A percentile compares a stretch with the other conserved stretches of the same genome.
Evolutionary conservation across 345 rosid species (phyloP).

Genomic region (Pugionium cornutum): DNA sequence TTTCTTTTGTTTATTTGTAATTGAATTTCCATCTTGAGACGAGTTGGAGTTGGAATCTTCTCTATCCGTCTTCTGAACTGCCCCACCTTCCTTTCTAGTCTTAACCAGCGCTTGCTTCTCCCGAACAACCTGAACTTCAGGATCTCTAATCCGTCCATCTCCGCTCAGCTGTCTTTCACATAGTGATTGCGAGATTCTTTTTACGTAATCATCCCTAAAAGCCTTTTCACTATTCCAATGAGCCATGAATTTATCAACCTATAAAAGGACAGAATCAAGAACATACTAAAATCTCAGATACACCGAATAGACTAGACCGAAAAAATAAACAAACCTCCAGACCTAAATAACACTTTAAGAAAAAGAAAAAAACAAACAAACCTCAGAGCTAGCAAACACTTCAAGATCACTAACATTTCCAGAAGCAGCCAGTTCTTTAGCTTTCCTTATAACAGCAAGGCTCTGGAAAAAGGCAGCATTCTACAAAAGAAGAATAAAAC

Average conservation of each 20-base stretch:
- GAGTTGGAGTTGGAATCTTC: constrained; percentile 57
- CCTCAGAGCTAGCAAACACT: constrained; percentile 59
- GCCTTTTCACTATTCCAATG: constrained; percentile 65
- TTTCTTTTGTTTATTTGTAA: constrained; percentile 48
- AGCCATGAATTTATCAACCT: constrained; percentile 78
- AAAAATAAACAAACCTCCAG: constrained; percentile 54
- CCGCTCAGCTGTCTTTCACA: constrained; percentile 63
- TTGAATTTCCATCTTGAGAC: constrained; percentile 44
- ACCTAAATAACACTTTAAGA: constrained; percentile 52
- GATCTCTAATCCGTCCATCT: constrained; percentile 78
- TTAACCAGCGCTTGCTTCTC: constrained; percentile 38
- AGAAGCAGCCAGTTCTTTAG: constrained; percentile 58
- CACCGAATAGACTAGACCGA: background rate
- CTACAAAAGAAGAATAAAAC: constrained; percentile 39
- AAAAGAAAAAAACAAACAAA: constrained; percentile 33
- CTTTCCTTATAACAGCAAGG: constrained; percentile 49
- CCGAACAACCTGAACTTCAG: constrained; percentile 47
- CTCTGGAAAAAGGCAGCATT: constrained; percentile 51
- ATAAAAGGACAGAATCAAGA: constrained; percentile 17
- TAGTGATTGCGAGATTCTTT: constrained; percentile 61
- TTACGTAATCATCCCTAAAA: constrained; percentile 81
- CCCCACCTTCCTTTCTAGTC: constrained; percentile 43
- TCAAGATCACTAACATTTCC: constrained; percentile 57
- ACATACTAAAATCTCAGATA: constrained; percentile 30
- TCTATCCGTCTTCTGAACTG: constrained; percentile 42